These are phyloP conservation scores for Trametes villosa DNA, from an alignment of 768 basidiomycete species.

Conservation along the genomic window DNA sequence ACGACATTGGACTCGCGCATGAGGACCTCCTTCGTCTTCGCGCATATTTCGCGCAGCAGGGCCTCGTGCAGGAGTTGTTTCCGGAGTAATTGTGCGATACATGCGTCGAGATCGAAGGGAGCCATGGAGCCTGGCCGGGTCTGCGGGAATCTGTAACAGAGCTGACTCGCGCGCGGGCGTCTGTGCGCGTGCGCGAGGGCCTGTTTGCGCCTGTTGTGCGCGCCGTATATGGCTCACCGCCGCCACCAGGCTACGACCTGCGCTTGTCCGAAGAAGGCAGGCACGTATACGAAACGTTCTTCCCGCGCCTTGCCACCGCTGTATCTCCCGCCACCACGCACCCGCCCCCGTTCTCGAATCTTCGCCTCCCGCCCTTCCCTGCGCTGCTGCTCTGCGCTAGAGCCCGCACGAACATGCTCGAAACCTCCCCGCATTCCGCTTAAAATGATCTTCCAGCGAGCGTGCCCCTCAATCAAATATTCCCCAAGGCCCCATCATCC, in stretches of 20 bases:
- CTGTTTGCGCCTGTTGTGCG: conserved; percentile 5
- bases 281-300: conserved; percentile 3
- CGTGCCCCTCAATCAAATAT: neutral
- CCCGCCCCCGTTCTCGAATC: neutral
- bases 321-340: neutral
- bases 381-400: neutral
- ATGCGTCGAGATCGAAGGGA: conserved; percentile 95
- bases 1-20: conserved; percentile 99
- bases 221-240: neutral
- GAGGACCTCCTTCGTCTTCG: conserved; percentile 98
- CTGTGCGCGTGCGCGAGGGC: neutral
- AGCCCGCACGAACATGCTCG: neutral
- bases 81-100: conserved; percentile 85
- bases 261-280: conserved; percentile 2
- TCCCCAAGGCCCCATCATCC: neutral
- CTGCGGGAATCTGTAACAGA: conserved; percentile 4
- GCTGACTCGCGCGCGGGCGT: conserved; percentile 11
- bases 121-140: conserved; percentile 40
- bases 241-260: neutral
- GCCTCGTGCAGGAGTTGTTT: conserved; percentile 97
- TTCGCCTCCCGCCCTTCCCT: neutral
- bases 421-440: neutral
- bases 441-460: neutral
- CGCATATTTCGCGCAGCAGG: conserved; percentile 96
- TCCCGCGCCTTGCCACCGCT: neutral